Percentiles rank a stretch among this genome's conserved stretches.
Evolutionary conservation across 2,329 filamentous ascomycete genomes (phyloP).

Genomic region (Pseudogymnoascus sp.): DNA sequence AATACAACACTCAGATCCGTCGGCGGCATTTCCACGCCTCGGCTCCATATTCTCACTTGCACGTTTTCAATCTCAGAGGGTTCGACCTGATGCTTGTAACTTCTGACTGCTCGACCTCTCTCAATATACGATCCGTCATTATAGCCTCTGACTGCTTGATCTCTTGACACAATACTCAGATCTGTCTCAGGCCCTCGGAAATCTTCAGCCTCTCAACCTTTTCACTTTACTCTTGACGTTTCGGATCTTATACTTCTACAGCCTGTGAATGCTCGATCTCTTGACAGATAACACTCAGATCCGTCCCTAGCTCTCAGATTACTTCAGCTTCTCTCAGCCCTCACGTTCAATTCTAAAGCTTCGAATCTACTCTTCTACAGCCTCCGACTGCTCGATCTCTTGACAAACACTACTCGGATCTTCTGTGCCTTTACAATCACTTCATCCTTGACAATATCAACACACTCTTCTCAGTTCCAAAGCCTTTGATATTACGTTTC

Average conservation of each 20-base stretch:
- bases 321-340: neutral
- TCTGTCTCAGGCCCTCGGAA: neutral
- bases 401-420: neutral
- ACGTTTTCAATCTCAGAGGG: neutral
- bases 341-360: neutral
- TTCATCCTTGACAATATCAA: neutral
- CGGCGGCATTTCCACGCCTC: neutral
- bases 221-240: neutral
- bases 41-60: neutral
- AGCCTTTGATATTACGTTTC: neutral
- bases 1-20: neutral
- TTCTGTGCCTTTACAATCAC: neutral
- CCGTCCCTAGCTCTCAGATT: neutral
- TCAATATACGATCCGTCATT: neutral
- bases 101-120: neutral
- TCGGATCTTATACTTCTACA: neutral
- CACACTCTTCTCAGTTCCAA: neutral
- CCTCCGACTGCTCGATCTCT: neutral
- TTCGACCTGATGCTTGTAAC: neutral
- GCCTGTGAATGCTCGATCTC: neutral
- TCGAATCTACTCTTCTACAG: neutral
- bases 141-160: neutral
- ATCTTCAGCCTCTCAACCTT: neutral
- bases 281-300: neutral
- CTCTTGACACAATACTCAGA: neutral